Conservation (phyloP, 257 asterid species). For the Parsonsia alboflavescens region DNA sequence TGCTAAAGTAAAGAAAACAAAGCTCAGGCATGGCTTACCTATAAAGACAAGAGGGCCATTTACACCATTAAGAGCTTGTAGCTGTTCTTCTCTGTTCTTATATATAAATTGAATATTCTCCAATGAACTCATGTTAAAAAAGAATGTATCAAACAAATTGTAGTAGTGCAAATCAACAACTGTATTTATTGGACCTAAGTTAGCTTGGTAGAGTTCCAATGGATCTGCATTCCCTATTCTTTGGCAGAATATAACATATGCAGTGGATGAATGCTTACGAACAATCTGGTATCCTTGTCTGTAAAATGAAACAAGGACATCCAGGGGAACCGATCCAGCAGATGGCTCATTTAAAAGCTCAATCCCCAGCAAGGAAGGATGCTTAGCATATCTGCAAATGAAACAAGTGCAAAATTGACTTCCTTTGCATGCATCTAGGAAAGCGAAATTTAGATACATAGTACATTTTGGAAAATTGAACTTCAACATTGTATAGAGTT, state of each 20-base stretch:
- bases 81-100: constrained; percentile 49
- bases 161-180: constrained; percentile 77
- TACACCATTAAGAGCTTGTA: constrained; percentile 54
- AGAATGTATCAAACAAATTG: constrained; percentile 57
- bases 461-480: background rate
- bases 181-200: constrained; percentile 49
- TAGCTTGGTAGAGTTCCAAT: constrained; percentile 62
- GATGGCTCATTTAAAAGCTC: constrained; percentile 84
- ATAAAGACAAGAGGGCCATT: constrained; percentile 75
- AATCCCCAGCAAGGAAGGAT: constrained; percentile 72
- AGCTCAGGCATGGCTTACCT: constrained; percentile 30
- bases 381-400: constrained; percentile 51
- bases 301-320: constrained; percentile 53
- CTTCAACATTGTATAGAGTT: background rate
- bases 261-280: constrained; percentile 58
- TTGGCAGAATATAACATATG: constrained; percentile 75
- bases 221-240: constrained; percentile 71
- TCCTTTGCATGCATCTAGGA: background rate
- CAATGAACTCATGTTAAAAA: constrained; percentile 42
- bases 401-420: background rate
- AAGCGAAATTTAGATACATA: background rate
- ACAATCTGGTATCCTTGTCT: constrained; percentile 60
- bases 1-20: background rate
- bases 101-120: constrained; percentile 55
- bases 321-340: constrained; percentile 53